Evolutionary conservation across 495 filamentous ascomycete species (phyloP).

Genomic region (Xylaria scruposa): DNA sequence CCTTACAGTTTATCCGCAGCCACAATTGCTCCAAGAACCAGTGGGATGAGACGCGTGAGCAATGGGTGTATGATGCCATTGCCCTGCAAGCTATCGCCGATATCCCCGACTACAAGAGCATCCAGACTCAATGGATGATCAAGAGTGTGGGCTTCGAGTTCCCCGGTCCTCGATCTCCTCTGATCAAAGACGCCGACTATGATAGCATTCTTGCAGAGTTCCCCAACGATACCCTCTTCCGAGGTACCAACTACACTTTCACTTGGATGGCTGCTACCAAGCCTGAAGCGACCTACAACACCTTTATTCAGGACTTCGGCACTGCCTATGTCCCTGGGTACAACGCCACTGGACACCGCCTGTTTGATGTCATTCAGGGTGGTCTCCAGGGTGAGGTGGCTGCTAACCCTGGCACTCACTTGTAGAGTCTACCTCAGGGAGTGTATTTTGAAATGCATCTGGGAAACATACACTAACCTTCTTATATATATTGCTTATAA

Average conservation of each 20-base stretch:
- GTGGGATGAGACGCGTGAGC: constrained; percentile 49
- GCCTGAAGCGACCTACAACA: constrained; percentile 28
- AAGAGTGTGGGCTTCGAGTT: constrained; percentile 58
- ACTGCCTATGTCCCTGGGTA: constrained; percentile 23
- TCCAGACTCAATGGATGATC: constrained; percentile 47
- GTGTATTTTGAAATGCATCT: background rate
- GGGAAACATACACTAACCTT: background rate
- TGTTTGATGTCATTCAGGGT: constrained; percentile 25
- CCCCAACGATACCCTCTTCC: constrained; percentile 43
- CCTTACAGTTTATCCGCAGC: constrained; percentile 49
- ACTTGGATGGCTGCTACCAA: constrained; percentile 39
- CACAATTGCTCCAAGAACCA: constrained; percentile 30
- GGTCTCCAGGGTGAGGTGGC: constrained; percentile 11
- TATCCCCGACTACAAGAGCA: constrained; percentile 49
- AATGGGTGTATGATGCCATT: constrained; percentile 62
- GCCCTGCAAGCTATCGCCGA: constrained; percentile 54
- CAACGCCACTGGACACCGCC: constrained; percentile 24
- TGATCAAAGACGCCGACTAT: constrained; percentile 38
- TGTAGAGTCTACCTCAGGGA: background rate
- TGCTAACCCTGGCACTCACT: background rate
- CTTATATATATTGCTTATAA: constrained; percentile 12
- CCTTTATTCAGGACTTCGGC: constrained; percentile 26
- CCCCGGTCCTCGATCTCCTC: constrained; percentile 40
- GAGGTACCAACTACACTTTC: constrained; percentile 33
- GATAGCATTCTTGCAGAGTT: constrained; percentile 48